Conservation (phyloP, 306 rosid species). For the Corylus heterophylla region DNA sequence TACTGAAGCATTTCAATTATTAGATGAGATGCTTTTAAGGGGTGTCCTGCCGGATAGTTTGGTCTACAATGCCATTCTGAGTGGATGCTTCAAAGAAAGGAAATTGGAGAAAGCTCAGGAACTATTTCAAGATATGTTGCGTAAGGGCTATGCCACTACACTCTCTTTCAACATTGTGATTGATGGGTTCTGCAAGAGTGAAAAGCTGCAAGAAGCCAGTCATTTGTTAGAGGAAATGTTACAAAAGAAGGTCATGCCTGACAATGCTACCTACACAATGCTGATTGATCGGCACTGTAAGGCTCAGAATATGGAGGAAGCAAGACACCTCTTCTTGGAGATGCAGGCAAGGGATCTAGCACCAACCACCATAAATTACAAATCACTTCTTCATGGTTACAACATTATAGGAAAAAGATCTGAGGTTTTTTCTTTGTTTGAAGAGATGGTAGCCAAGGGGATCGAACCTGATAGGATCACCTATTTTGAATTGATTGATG, state of each 20-base stretch:
- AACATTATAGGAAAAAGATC: slow-evolving; percentile 25
- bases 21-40: slow-evolving; percentile 40
- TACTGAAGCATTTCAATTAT: slow-evolving; percentile 37
- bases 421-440: slow-evolving; percentile 37
- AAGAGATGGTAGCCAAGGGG: slow-evolving; percentile 42
- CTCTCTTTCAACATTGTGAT: slow-evolving; percentile 41
- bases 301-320: slow-evolving; percentile 34
- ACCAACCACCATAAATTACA: slow-evolving; percentile 32
- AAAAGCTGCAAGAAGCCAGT: slow-evolving; percentile 38
- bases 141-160: slow-evolving; percentile 33
- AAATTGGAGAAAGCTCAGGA: slow-evolving; percentile 34
- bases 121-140: slow-evolving; percentile 35
- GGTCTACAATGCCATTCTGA: slow-evolving; percentile 39
- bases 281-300: slow-evolving; percentile 36
- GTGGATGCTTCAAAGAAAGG: slow-evolving; percentile 42
- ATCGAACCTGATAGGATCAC: slow-evolving; percentile 30
- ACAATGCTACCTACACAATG: slow-evolving; percentile 37
- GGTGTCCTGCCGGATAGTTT: slow-evolving; percentile 35
- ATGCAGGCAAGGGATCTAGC: slow-evolving; percentile 31
- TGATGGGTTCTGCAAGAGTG: slow-evolving; percentile 39
- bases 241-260: slow-evolving; percentile 30
- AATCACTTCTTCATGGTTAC: slow-evolving; percentile 41
- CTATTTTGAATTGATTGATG: slow-evolving; percentile 29
- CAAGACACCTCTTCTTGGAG: slow-evolving; percentile 43
- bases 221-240: slow-evolving; percentile 33